Conservation (phyloP, 2,329 filamentous ascomycete species). For the Leptographium flavum region DNA sequence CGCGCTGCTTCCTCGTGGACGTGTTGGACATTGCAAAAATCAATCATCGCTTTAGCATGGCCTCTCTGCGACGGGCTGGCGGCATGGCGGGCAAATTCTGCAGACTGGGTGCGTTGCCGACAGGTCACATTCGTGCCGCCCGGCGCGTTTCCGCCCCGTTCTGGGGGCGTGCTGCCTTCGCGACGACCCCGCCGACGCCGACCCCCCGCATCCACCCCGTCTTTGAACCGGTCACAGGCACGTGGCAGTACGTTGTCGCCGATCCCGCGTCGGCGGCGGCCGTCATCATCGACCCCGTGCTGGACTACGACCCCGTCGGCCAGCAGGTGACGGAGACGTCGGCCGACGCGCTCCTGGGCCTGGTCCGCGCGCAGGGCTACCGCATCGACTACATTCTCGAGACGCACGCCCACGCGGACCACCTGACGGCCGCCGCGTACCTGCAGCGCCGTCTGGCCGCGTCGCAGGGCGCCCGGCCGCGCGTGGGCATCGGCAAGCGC, state of each 20-base stretch:
- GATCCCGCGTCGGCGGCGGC: conserved; percentile 33
- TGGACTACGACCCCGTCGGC: conserved; percentile 36
- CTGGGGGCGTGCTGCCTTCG: too few species aligned
- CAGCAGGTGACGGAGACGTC: conserved; percentile 30
- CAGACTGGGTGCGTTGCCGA: too few species aligned
- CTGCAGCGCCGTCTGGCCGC: conserved; percentile 30
- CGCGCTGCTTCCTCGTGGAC: too few species aligned
- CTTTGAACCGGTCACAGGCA: conserved; percentile 28
- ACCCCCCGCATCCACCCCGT: conserved; percentile 24
- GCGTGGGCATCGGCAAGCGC: conserved; percentile 39
- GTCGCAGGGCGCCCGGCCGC: conserved; percentile 19
- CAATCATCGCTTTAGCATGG: too few species aligned
- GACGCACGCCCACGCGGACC: conserved; percentile 48
- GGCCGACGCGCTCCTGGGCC: conserved; percentile 35
- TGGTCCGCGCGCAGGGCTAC: conserved; percentile 31
- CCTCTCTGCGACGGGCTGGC: too few species aligned
- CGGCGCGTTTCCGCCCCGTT: too few species aligned
- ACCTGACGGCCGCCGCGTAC: conserved; percentile 44
- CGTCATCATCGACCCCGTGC: conserved; percentile 47
- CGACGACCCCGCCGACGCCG: neutral
- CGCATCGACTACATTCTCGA: conserved; percentile 39
- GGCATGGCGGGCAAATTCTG: too few species aligned
- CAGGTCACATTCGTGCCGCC: too few species aligned
- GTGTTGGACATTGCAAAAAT: too few species aligned
- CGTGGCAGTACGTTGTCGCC: conserved; percentile 47